Evolutionary conservation across 2,329 filamentous ascomycete species (phyloP).

Genomic region (Cordyceps fumosorosea): DNA sequence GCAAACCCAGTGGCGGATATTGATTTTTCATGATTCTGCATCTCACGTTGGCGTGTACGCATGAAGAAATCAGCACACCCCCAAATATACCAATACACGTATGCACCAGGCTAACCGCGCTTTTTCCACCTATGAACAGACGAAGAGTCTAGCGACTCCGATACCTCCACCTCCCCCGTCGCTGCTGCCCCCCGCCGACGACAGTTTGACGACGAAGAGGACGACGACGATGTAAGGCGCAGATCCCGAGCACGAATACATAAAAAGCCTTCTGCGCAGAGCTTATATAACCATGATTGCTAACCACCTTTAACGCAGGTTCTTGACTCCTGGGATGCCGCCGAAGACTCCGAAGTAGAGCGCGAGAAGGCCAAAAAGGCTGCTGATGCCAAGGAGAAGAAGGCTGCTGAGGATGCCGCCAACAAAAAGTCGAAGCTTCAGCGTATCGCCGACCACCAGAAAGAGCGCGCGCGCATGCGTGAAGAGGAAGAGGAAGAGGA

Average conservation of each 20-base stretch:
- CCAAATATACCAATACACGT: not conserved
- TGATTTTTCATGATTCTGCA: not conserved
- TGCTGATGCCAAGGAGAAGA: constrained; percentile 79
- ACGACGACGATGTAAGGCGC: constrained; percentile 64
- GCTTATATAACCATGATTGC: not conserved
- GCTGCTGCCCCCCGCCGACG: constrained; percentile 36
- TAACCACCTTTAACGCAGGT: constrained; percentile 50
- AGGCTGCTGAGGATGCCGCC: constrained; percentile 78
- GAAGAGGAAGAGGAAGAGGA: constrained; percentile 44
- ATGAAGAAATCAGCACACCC: not conserved
- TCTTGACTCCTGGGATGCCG: constrained; percentile 93
- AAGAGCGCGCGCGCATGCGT: constrained; percentile 48
- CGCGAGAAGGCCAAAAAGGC: constrained; percentile 90
- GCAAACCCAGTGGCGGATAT: constrained; percentile 1
- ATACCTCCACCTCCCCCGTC: constrained; percentile 28
- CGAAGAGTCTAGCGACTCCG: constrained; percentile 34
- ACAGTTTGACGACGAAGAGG: constrained; percentile 89
- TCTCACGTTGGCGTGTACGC: not conserved
- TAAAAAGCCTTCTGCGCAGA: not conserved
- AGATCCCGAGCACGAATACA: not conserved
- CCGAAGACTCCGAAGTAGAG: constrained; percentile 94
- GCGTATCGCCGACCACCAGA: constrained; percentile 74
- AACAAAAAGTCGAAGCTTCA: constrained; percentile 86
- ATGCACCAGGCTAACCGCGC: constrained; percentile 19
- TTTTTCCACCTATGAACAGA: constrained; percentile 21